Evolutionary conservation across 2,329 filamentous ascomycete species (phyloP).

Genomic region (Ceratocystis diversiconidia): DNA sequence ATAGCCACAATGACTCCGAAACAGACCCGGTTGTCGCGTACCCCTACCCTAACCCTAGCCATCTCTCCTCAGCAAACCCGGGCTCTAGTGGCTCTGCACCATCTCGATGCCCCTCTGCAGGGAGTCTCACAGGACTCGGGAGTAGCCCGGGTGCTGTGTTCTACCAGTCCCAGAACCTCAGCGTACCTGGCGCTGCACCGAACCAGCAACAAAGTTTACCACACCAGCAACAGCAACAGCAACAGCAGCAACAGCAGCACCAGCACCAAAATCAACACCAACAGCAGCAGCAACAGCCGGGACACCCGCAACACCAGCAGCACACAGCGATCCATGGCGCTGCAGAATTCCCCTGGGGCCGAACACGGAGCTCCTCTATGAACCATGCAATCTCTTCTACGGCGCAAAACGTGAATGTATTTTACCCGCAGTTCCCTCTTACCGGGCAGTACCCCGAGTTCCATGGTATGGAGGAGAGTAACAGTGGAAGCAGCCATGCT

Average conservation of each 20-base stretch:
- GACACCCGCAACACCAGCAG: no score
- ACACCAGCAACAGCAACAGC: no score
- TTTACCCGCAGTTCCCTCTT: neutral
- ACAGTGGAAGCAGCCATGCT: neutral
- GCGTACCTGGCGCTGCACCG: neutral
- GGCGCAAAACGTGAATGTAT: neutral
- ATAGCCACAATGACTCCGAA: constrained; percentile 1
- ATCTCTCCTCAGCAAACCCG: no score
- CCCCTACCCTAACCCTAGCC: neutral
- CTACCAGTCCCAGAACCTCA: neutral
- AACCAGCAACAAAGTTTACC: neutral
- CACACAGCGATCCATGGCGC: no score
- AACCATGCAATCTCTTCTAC: neutral
- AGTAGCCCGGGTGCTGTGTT: no score
- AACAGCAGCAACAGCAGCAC: no score
- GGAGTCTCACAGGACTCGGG: no score
- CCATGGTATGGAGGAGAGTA: neutral
- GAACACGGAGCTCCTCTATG: neutral
- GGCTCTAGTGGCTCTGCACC: no score
- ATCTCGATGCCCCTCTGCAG: no score
- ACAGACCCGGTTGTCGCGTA: neutral
- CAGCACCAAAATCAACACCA: no score
- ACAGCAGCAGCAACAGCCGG: no score
- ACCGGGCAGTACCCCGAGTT: neutral
- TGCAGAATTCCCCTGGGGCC: neutral